Percentiles rank a stretch among this genome's conserved stretches.
phyloP scores from a whole-genome alignment of 805 yeast species.

The Candida railenensis region DNA sequence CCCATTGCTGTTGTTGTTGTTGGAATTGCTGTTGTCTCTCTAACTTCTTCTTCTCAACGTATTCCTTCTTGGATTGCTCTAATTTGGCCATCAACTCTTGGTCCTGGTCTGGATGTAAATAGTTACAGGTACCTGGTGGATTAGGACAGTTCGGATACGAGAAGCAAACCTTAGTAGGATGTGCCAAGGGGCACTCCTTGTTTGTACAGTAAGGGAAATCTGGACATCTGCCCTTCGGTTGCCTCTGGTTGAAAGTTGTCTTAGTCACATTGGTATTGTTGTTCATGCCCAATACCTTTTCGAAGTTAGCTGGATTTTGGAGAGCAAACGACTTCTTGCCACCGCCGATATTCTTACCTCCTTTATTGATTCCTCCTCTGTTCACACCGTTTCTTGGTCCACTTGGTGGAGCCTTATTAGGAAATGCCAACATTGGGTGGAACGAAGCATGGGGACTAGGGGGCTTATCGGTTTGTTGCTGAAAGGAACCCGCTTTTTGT shows the following conservation, averaged over 20 bases:
- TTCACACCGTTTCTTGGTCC: not conserved
- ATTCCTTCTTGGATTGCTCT: conserved; percentile 59
- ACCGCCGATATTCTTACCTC: not conserved
- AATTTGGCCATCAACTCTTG: conserved; percentile 66
- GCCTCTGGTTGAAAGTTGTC: conserved; percentile 36
- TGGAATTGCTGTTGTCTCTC: conserved; percentile 27
- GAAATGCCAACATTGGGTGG: conserved; percentile 6
- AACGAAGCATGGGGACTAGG: conserved; percentile 3
- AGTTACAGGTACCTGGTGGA: conserved; percentile 79
- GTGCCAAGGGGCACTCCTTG: conserved; percentile 70
- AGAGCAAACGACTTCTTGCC: conserved; percentile 4
- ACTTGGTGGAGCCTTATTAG: conserved; percentile 1
- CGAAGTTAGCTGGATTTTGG: conserved; percentile 40
- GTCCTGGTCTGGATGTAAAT: conserved; percentile 83
- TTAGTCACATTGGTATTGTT: conserved; percentile 22
- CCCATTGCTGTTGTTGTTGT: conserved; percentile 40
- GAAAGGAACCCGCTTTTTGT: not conserved
- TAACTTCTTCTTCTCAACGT: conserved; percentile 37
- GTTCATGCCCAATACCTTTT: conserved; percentile 36
- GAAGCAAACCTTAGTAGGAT: conserved; percentile 76
- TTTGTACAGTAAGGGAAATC: conserved; percentile 71
- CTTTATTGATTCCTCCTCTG: conserved; percentile 1
- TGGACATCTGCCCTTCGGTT: conserved; percentile 64
- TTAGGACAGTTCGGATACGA: conserved; percentile 77
- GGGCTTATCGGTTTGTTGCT: not conserved